These are phyloP conservation scores for Lachnellula cervina DNA, from an alignment of 2,329 filamentous ascomycete genomes.

Conservation along the genomic window DNA sequence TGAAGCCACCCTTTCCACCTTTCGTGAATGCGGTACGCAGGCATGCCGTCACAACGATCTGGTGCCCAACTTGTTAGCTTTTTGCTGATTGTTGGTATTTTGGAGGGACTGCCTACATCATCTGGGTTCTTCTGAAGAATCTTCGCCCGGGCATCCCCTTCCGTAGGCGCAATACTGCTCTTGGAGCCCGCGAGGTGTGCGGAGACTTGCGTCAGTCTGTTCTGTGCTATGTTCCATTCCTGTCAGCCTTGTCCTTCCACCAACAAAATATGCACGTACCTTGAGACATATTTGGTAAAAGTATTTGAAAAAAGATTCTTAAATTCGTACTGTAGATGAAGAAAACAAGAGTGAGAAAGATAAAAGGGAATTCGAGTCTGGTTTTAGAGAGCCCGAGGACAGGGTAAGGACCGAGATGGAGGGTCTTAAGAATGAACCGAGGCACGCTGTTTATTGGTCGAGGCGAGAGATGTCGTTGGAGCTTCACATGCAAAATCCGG, in stretches of 20 bases:
- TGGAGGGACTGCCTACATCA: constrained; percentile 45
- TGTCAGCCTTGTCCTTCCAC: constrained; percentile 16
- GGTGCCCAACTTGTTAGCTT: constrained; percentile 24
- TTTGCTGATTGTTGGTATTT: neutral
- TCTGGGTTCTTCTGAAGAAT: constrained; percentile 63
- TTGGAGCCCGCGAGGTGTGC: constrained; percentile 51
- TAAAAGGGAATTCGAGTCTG: neutral
- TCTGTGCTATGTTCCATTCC: constrained; percentile 23
- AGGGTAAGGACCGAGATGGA: neutral
- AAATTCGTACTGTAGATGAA: neutral
- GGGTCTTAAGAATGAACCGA: neutral
- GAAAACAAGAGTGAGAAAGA: neutral
- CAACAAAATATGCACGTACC: constrained; percentile 14
- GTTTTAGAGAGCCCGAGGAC: neutral
- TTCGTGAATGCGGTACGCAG: constrained; percentile 90
- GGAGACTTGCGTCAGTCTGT: constrained; percentile 47
- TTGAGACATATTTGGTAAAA: constrained; percentile 22
- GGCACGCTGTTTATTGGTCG: neutral
- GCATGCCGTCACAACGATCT: constrained; percentile 87
- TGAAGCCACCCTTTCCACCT: constrained; percentile 90
- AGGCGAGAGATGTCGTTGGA: neutral
- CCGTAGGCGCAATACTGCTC: constrained; percentile 20
- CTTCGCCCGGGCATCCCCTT: constrained; percentile 22
- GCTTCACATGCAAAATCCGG: constrained; percentile 1
- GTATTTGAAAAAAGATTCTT: neutral